phyloP scores from a whole-genome alignment of 225 moss, liverwort and hornwort genomes.

The Asterella californica region DNA sequence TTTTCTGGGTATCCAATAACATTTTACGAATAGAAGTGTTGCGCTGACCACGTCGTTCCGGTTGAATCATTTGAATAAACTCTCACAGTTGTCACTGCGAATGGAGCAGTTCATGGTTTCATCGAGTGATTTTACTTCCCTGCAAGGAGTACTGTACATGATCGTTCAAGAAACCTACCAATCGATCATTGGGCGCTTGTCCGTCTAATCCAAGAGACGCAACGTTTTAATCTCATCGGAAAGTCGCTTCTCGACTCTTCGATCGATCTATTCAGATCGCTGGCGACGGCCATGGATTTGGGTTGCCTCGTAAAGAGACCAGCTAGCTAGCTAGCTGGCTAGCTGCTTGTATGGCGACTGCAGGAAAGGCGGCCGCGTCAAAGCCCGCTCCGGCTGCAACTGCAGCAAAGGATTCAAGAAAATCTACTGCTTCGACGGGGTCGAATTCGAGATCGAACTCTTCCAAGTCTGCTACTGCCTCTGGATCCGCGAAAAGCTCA shows the following conservation, averaged over 20 bases:
- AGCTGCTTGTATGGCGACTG: neutral
- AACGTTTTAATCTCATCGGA: conserved; percentile 5
- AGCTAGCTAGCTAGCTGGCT: too few species aligned
- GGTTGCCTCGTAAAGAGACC: too few species aligned
- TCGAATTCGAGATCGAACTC: neutral
- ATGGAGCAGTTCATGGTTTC: neutral
- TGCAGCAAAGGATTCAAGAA: neutral
- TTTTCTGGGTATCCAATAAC: too few species aligned
- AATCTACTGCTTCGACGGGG: neutral
- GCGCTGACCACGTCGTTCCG: too few species aligned
- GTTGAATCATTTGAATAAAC: too few species aligned
- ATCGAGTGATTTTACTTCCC: neutral
- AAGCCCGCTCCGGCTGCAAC: neutral
- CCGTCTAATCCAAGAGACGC: conserved; percentile 11
- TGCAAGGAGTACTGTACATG: too few species aligned
- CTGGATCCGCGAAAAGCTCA: neutral
- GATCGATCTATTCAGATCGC: neutral
- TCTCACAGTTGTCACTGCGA: too few species aligned
- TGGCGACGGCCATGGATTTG: neutral
- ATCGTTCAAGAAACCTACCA: neutral
- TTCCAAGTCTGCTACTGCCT: neutral
- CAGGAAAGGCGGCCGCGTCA: neutral
- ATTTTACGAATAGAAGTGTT: too few species aligned
- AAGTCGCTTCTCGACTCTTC: neutral
- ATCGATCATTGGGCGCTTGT: neutral